Percentiles rank a stretch among this genome's conserved stretches.
These are phyloP conservation scores for Alternaria dauci DNA, from an alignment of 2,329 filamentous ascomycete genomes.

Conservation along the genomic window DNA sequence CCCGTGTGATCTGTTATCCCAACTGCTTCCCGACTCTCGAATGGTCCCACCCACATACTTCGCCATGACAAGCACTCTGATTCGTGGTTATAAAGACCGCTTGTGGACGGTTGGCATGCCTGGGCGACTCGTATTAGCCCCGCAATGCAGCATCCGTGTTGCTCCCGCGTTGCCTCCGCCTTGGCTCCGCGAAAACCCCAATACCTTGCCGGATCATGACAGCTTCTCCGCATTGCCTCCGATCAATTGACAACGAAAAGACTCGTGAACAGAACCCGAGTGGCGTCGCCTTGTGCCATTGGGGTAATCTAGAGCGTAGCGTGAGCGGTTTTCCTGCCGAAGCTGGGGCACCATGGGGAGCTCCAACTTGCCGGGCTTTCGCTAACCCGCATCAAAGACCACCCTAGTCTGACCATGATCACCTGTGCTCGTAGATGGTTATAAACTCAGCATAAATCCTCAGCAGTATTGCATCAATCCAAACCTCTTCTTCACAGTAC, in stretches of 20 bases:
- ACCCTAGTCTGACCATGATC: slow-evolving; percentile 23
- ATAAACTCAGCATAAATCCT: slow-evolving; percentile 18
- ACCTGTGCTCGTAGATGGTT: slow-evolving; percentile 19
- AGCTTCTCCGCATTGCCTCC: not conserved
- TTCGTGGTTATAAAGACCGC: not conserved
- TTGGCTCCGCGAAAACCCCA: slow-evolving; percentile 10
- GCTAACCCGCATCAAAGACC: slow-evolving; percentile 25
- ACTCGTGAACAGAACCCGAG: not conserved
- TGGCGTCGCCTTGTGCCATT: not conserved
- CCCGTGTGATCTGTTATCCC: not conserved
- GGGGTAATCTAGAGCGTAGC: slow-evolving; percentile 10
- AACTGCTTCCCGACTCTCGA: not conserved
- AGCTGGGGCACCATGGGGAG: slow-evolving; percentile 23
- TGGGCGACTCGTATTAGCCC: not conserved
- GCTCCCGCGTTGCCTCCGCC: slow-evolving; percentile 31
- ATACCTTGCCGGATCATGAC: not conserved
- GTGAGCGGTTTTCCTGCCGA: slow-evolving; percentile 1
- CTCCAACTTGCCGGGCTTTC: slow-evolving; percentile 14
- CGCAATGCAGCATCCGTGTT: slow-evolving; percentile 10
- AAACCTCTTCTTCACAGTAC: not conserved
- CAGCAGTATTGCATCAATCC: not conserved
- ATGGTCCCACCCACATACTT: not conserved
- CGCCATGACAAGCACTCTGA: not conserved
- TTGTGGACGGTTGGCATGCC: not conserved
- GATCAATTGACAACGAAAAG: not conserved